These are phyloP conservation scores for Arthrobotrys iridis DNA, from an alignment of 2,329 filamentous ascomycete genomes.

Conservation along the genomic window DNA sequence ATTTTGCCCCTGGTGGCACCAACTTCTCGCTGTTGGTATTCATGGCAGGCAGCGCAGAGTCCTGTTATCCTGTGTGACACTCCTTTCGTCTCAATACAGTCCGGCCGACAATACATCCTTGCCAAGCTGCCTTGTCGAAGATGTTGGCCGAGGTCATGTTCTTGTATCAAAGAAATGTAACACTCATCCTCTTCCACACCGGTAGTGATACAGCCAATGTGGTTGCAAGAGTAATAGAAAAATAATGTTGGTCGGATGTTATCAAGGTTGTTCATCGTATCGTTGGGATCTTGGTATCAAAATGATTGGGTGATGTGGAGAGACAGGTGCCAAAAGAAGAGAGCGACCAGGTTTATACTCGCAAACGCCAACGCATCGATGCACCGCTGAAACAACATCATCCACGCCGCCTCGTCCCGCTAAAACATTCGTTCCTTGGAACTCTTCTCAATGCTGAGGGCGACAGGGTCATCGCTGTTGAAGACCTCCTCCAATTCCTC, in stretches of 20 bases:
- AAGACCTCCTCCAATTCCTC: slow-evolving; percentile 58
- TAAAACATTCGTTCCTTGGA: slow-evolving; percentile 43
- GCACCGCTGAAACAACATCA: slow-evolving; percentile 13
- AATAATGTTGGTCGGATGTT: slow-evolving; percentile 13
- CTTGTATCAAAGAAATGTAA: slow-evolving; percentile 18
- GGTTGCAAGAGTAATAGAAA: slow-evolving; percentile 42
- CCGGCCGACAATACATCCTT: slow-evolving; percentile 24
- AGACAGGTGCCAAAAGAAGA: not conserved
- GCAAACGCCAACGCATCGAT: slow-evolving; percentile 18
- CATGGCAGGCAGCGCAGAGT: slow-evolving; percentile 27
- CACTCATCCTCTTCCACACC: slow-evolving; percentile 11
- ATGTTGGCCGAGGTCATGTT: slow-evolving; percentile 18
- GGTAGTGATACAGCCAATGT: slow-evolving; percentile 30
- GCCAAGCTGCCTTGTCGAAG: slow-evolving; percentile 21
- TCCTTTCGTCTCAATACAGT: slow-evolving; percentile 2
- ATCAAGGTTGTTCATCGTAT: slow-evolving; percentile 16
- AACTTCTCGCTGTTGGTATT: slow-evolving; percentile 6
- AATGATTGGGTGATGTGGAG: slow-evolving; percentile 6
- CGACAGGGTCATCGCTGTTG: slow-evolving; percentile 56
- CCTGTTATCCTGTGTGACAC: slow-evolving; percentile 18
- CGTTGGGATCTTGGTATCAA: not conserved
- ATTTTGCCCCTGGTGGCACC: slow-evolving; percentile 5
- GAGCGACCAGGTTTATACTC: not conserved
- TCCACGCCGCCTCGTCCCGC: not conserved
- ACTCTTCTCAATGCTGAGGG: slow-evolving; percentile 39